Percentiles rank a stretch among this genome's conserved stretches.
These are phyloP conservation scores for Bacidia gigantensis DNA, from an alignment of 495 filamentous ascomycete species.

Conservation along the genomic window DNA sequence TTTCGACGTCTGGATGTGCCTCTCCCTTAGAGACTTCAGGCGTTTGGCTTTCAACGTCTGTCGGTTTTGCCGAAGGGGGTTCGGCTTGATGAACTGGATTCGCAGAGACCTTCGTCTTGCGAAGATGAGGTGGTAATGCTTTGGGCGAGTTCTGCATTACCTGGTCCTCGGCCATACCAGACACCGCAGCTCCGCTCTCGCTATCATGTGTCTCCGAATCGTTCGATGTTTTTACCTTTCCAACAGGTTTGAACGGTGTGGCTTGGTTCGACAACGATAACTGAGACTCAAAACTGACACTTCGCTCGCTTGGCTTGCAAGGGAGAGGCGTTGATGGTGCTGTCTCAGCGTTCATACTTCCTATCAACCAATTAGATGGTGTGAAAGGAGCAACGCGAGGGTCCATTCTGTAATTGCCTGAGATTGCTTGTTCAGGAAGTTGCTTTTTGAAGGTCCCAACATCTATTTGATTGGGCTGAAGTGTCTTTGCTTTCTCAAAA, in stretches of 20 bases:
- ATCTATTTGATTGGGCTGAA: background rate
- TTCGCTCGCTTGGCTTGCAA: background rate
- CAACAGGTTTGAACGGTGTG: background rate
- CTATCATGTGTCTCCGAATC: no score
- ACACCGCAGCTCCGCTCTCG: no score
- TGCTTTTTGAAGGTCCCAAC: background rate
- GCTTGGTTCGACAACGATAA: background rate
- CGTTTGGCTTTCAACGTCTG: no score
- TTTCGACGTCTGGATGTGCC: no score
- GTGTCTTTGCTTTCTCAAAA: background rate
- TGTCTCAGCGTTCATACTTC: background rate
- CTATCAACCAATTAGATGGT: constrained; percentile 20
- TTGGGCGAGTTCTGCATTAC: no score
- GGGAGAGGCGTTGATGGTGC: background rate
- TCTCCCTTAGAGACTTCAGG: no score
- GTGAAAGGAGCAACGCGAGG: constrained; percentile 18
- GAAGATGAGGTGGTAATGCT: background rate
- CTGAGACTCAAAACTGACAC: background rate
- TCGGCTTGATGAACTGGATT: no score
- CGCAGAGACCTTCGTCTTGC: background rate
- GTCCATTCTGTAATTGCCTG: background rate
- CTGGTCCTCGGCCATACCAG: no score
- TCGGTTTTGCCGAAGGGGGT: no score
- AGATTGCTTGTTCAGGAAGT: background rate
- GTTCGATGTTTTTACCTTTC: no score